Base-by-base conservation (phyloP, 768 basidiomycete genomes). In the Coprinellus micaceus region DNA sequence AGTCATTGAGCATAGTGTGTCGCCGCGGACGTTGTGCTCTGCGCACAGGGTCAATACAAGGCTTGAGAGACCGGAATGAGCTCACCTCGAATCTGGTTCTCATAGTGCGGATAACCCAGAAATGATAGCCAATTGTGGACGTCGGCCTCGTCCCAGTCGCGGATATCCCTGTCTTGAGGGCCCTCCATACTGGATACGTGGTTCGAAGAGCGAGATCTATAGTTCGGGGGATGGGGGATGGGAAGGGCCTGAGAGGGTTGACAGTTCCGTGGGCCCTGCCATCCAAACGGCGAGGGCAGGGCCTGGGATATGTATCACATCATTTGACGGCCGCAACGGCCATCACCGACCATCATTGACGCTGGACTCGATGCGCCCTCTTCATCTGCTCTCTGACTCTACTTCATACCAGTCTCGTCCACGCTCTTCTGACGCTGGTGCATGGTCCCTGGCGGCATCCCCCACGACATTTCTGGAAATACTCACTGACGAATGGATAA, bases 11-110 rank as follows among this genome's bases (percentile, higher is more conserved):
- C 88, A 85, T 6, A 99, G 81, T 1, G 92, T 84, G 60, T 98
- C 94, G 54, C 97, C 97, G 17, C 88, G 88, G 61, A 99, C 91
- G 60, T 84, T 88, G 70, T 99, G 90, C 67, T 94, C 96, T 72
- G 37, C n/a, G 40, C 39, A 66, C 40, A 45, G 9, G 39, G 47
- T 53, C 48, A 46, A 28, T 26, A 13, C 47, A 54, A 21, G 9
- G 37, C 40, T 28, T 36, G 9, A 15, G 2, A 36, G 52, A 19
- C 19, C 33, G 44, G 33, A 60, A 40, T 40, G 45, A 54, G 53
- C 55, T 71, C 58, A 91, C 93, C 91, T 79, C 81, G 80, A 63
- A 98, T 82, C 72, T 90, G 84, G 39, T 72, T 72, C 69, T 93
- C 88, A 68, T 97, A 97, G 66, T 94, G 91, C 1, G 88, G 82